Evolutionary conservation across 495 filamentous ascomycete species (phyloP), one percentile per base, ranked within the genome.

Genomic region (Tuber borchii): DNA sequence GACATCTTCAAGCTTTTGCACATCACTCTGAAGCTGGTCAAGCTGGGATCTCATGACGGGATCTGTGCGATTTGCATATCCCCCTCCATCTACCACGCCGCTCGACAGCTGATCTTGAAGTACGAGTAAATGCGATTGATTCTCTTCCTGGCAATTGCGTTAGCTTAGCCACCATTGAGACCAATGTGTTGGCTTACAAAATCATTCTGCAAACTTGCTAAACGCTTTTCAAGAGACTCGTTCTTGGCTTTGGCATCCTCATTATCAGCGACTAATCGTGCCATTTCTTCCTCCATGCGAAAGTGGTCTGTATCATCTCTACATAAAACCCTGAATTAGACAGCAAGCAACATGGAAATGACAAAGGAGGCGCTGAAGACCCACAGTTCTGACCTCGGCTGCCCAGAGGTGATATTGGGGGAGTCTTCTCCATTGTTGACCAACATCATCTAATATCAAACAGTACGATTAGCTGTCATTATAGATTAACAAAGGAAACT

Each of bases 201-300:
- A 73, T 80, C 77, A 42, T 70, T 72, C 70, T 83, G 81, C 34
- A 82, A 65, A 43, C 34, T 72, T 20, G 74, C 76, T 26, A 83
- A 68, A 40, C 72, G 69, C 73, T 77, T 78, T 42, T 79, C 72
- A 16, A 83, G 46, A 20, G 69, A 65, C 65, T 80, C 73, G 42
- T 79, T 81, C 65, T 83, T 76, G 40, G 76, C 75, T 69, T 83
- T 82, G 20, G 78, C 77, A 44, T 75, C 76, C 26, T 83, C 82
- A 40, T 82, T 83, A 48, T 83, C 82, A 2, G 82, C 76, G 34
- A 81, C 79, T 45, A 83, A 46, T 45, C 82, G 74, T 65, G 79
- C 82, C 78, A 83, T 81, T 70, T 83, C 82, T 56, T 83, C 82
- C 71, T 83, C 82, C 81, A 83, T 76, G 42, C 82, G 45, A 56